Evolutionary conservation across 2,329 filamentous ascomycete genomes (phyloP).

Genomic region (Colletotrichum shisoi): DNA sequence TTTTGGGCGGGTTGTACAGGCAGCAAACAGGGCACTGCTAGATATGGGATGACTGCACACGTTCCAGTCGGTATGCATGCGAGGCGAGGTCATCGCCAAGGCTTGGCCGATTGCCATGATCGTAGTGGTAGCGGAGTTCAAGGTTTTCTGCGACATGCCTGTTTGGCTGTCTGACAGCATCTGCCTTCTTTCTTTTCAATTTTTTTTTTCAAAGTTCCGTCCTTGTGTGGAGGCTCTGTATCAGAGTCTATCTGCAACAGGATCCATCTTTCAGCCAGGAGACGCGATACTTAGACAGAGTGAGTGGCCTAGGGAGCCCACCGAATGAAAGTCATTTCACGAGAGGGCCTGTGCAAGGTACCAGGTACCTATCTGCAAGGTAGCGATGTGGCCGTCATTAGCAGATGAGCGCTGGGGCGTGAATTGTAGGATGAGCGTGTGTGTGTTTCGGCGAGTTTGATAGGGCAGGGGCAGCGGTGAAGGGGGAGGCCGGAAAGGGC

Average conservation of each 20-base stretch:
- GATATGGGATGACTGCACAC: neutral
- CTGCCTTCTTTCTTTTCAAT: neutral
- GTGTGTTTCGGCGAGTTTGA: neutral
- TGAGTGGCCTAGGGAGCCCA: neutral
- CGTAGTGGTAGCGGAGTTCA: neutral
- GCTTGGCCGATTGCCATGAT: slow-evolving; percentile 1
- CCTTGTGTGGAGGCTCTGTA: neutral
- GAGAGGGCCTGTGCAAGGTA: neutral
- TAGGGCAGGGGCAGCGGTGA: neutral
- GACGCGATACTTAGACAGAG: neutral
- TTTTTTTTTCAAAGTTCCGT: neutral
- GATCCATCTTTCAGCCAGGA: neutral
- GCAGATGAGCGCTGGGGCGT: neutral
- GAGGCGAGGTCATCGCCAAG: neutral
- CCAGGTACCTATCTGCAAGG: neutral
- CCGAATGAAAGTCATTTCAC: neutral
- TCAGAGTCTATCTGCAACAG: neutral
- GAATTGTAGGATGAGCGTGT: neutral
- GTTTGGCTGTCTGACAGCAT: neutral
- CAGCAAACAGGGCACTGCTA: too few relatives aligned
- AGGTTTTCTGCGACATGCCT: neutral
- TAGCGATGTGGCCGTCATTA: neutral
- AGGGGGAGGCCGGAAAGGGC: too few relatives aligned
- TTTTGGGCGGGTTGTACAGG: neutral
- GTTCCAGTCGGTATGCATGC: neutral